Base-by-base conservation (phyloP, 768 basidiomycete genomes). In the Rhodotorula graminis region DNA sequence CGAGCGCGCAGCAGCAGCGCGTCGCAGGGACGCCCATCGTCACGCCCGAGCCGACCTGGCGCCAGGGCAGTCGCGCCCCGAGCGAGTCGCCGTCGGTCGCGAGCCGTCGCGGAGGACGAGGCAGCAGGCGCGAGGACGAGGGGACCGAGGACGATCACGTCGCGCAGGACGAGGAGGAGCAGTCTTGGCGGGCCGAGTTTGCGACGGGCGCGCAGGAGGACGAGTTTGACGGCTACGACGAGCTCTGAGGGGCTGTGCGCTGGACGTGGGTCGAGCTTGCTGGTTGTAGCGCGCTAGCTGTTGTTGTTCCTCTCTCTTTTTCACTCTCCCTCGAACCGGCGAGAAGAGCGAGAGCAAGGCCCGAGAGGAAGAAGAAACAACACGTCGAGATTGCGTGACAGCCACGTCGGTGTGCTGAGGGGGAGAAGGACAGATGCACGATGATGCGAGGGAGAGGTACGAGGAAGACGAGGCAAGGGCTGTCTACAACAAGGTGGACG, bases 111-210 rank as follows among this genome's bases (percentile, higher is more conserved):
- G 53, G 33, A 19, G 52, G 37, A 15, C 57, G n/a, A 27, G 58
- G 60, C 7, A 58, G 23, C 21, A 29, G 6, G 37, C 40, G 12
- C 16, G 56, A 27, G 42, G 52, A 67, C 83, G 86, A 87, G 21
- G 77, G 81, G 50, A 50, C 67, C 83, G 86, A 87, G 23, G 77
- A 81, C 78, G 67, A 81, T 80, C 50, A 80, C 5, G 50, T 55
- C 80, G 40, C 25, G 77, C 49, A 77, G 47, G 80, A 81, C 16
- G 79, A 80, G 52, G 85, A 86, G 25, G 85, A 85, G 46, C 84
- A 86, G 69, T 83, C 82, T 15, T 86, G 85, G 69, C 82, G 83
- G 67, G 49, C 67, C 23, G 67, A 76, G 46, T 67, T 56, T 27
- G 71, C 46, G 56, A 31, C 31, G 29, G 40, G n/a, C 29, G 23